Evolutionary conservation across 805 yeast genomes (phyloP).

Genomic region (Sugiyamaella mastotermitis): DNA sequence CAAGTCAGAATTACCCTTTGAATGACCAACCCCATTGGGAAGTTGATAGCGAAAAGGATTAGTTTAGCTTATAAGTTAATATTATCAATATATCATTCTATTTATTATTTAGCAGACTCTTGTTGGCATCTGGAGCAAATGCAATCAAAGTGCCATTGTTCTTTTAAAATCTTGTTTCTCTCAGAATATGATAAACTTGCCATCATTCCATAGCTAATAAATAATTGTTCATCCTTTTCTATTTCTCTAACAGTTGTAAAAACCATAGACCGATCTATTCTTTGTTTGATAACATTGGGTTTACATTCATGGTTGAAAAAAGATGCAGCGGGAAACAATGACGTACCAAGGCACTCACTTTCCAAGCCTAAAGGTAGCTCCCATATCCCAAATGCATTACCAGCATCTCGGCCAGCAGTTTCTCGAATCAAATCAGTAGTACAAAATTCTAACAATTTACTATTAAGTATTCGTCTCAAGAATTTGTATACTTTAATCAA

Average conservation of each 20-base stretch:
- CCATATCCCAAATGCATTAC: slow-evolving; percentile 70
- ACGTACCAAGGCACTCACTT: slow-evolving; percentile 52
- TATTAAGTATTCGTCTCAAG: slow-evolving; percentile 36
- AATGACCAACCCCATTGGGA: no score
- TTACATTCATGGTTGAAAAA: slow-evolving; percentile 60
- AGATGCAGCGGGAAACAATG: slow-evolving; percentile 57
- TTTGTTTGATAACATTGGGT: slow-evolving; percentile 47
- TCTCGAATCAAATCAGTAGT: slow-evolving; percentile 38
- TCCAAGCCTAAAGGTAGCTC: slow-evolving; percentile 35
- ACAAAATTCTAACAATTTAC: slow-evolving; percentile 30
- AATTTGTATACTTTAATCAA: slow-evolving; percentile 45
- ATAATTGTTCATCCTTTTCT: slow-evolving; percentile 42
- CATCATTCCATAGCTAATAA: slow-evolving; percentile 56
- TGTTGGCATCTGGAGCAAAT: no score
- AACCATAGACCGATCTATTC: slow-evolving; percentile 35
- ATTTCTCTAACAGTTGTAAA: slow-evolving; percentile 41
- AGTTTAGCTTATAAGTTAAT: no score
- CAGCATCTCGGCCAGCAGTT: slow-evolving; percentile 53
- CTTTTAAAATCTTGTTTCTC: slow-evolving; percentile 39
- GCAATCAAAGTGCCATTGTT: slow-evolving; percentile 60
- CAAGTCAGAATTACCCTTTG: not conserved
- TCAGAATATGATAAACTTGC: slow-evolving; percentile 34
- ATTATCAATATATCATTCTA: no score
- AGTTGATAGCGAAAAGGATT: no score
- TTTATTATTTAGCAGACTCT: no score